These are phyloP conservation scores for Euphrasia confusa DNA, from an alignment of 257 asterid species.

Conservation along the genomic window DNA sequence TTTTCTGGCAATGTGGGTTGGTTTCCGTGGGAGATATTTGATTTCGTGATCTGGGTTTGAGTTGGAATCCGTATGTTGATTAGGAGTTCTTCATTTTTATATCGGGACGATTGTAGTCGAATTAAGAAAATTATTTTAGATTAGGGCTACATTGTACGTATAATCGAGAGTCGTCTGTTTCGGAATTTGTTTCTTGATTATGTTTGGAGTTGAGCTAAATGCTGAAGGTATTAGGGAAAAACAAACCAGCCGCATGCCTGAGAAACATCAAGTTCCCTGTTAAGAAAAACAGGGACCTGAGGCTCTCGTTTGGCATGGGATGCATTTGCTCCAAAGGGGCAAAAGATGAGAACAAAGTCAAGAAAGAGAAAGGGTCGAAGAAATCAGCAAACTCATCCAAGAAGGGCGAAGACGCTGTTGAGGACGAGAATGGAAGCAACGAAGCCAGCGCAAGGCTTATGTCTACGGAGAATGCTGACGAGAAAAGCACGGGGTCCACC, in stretches of 20 bases:
- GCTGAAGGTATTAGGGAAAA: slow-evolving; percentile 38
- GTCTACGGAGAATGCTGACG: slow-evolving; percentile 44
- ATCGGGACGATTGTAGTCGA: slow-evolving; percentile 19
- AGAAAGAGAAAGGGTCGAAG: slow-evolving; percentile 47
- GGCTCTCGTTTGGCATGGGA: slow-evolving; percentile 49
- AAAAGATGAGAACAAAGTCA: slow-evolving; percentile 35
- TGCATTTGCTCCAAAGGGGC: slow-evolving; percentile 78
- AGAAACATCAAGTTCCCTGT: slow-evolving; percentile 44
- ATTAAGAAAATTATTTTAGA: slow-evolving; percentile 11
- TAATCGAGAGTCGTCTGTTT: not conserved
- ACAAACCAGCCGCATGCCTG: slow-evolving; percentile 33
- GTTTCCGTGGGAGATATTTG: slow-evolving; percentile 28
- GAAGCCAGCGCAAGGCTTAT: slow-evolving; percentile 60
- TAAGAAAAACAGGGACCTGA: slow-evolving; percentile 43
- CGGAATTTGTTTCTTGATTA: slow-evolving; percentile 36
- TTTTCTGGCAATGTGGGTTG: slow-evolving; percentile 52
- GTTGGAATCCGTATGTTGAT: slow-evolving; percentile 12
- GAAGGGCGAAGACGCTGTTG: slow-evolving; percentile 51
- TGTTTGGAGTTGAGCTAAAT: slow-evolving; percentile 30
- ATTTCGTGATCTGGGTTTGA: slow-evolving; percentile 39
- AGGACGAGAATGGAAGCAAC: slow-evolving; percentile 52
- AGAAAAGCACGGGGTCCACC: slow-evolving; percentile 59
- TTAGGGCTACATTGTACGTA: not conserved
- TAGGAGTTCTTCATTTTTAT: slow-evolving; percentile 22
- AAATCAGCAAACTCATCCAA: slow-evolving; percentile 44